Conservation (phyloP, 805 yeast genomes). For the Soucietia sequanensis region DNA sequence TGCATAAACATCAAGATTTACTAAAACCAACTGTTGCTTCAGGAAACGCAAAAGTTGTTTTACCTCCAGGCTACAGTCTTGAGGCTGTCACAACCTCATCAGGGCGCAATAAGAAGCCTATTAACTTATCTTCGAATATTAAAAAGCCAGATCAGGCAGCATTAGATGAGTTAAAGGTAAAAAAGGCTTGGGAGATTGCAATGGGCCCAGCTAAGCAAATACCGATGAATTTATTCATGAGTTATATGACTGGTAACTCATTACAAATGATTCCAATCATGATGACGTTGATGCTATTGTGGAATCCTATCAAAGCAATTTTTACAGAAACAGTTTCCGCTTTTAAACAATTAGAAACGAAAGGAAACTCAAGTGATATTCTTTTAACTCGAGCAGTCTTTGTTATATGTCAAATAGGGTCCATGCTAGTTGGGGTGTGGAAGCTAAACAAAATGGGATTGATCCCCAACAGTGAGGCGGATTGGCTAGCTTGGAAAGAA, state of each 20-base stretch:
- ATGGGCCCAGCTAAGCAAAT: constrained; percentile 74
- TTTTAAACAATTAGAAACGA: constrained; percentile 50
- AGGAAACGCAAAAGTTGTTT: too few species aligned
- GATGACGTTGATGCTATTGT: constrained; percentile 81
- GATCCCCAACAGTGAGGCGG: constrained; percentile 82
- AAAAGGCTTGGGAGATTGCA: constrained; percentile 87
- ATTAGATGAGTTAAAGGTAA: constrained; percentile 42
- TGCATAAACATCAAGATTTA: too few species aligned
- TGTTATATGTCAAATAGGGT: constrained; percentile 46
- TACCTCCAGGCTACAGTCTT: not conserved
- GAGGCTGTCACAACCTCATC: constrained; percentile 2
- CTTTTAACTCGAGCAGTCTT: constrained; percentile 21
- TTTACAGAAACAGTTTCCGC: constrained; percentile 49
- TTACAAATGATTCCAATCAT: constrained; percentile 88
- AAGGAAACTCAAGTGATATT: constrained; percentile 31
- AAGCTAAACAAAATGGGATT: constrained; percentile 87
- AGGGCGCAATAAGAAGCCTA: too few species aligned
- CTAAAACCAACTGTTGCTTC: too few species aligned
- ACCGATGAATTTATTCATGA: constrained; percentile 90
- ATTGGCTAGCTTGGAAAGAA: constrained; percentile 88
- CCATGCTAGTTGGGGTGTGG: constrained; percentile 76
- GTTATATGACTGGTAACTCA: constrained; percentile 89
- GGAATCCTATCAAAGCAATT: constrained; percentile 75
- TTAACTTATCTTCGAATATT: too few species aligned
- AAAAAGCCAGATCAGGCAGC: constrained; percentile 17